These are phyloP conservation scores for Apium graveolens DNA, from an alignment of 129 eudicot genomes.

Conservation along the genomic window DNA sequence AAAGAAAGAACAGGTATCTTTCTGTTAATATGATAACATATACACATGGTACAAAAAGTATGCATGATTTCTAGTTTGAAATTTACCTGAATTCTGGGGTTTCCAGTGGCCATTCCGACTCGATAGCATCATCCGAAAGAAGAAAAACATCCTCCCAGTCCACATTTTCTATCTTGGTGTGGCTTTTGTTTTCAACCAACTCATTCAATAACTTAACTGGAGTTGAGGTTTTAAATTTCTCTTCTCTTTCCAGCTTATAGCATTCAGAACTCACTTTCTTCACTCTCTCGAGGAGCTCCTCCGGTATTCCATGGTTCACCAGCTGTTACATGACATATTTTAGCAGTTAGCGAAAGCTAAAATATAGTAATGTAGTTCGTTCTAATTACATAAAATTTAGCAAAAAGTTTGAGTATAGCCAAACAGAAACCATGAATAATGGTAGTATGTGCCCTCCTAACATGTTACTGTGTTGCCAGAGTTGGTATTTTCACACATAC, in stretches of 20 bases:
- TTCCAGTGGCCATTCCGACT: slow-evolving; percentile 57
- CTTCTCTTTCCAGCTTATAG: slow-evolving; percentile 70
- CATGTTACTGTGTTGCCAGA: neutral
- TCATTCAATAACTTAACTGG: slow-evolving; percentile 58
- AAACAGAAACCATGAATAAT: neutral
- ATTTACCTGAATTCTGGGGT: slow-evolving; percentile 69
- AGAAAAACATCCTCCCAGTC: slow-evolving; percentile 31
- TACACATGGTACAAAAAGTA: neutral
- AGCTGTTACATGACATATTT: slow-evolving; percentile 23
- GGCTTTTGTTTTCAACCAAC: slow-evolving; percentile 36
- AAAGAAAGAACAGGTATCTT: too few species aligned
- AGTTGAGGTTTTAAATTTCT: slow-evolving; percentile 42
- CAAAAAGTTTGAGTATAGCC: neutral
- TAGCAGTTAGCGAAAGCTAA: neutral
- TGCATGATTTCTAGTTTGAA: neutral
- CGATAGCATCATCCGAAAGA: slow-evolving; percentile 48
- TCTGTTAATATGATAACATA: too few species aligned
- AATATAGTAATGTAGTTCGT: neutral
- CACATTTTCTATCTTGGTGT: slow-evolving; percentile 38
- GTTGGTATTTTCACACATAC: slow-evolving; percentile 15
- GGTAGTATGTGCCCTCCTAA: neutral
- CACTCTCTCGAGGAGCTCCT: slow-evolving; percentile 72
- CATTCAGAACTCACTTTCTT: slow-evolving; percentile 54
- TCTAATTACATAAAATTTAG: neutral
- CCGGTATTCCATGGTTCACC: slow-evolving; percentile 59